Conservation (phyloP, 2,329 filamentous ascomycete genomes). For the Tolypocladium ophioglossoides region DNA sequence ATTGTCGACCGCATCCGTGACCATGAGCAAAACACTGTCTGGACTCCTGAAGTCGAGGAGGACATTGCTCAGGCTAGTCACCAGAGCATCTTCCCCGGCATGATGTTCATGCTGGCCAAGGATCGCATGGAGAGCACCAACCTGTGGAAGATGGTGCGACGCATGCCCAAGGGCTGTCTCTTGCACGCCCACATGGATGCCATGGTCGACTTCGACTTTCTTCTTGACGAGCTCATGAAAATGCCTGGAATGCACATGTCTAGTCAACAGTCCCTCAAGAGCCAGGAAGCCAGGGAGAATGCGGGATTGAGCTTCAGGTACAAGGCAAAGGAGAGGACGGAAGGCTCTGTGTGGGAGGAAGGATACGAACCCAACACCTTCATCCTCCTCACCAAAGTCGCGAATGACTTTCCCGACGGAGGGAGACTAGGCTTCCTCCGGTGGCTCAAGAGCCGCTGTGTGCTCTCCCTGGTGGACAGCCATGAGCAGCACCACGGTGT, state of each 20-base stretch:
- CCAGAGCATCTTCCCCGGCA: slow-evolving; percentile 67
- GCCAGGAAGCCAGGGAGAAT: slow-evolving; percentile 39
- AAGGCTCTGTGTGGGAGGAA: slow-evolving; percentile 52
- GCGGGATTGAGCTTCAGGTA: slow-evolving; percentile 53
- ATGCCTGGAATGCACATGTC: slow-evolving; percentile 68
- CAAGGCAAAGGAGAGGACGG: slow-evolving; percentile 31
- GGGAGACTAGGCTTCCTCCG: slow-evolving; percentile 61
- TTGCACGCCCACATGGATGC: slow-evolving; percentile 85
- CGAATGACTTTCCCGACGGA: slow-evolving; percentile 63
- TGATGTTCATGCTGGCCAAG: slow-evolving; percentile 87
- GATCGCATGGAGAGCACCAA: slow-evolving; percentile 75
- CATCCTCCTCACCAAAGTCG: slow-evolving; percentile 50
- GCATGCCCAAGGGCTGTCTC: slow-evolving; percentile 81
- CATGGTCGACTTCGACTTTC: slow-evolving; percentile 78
- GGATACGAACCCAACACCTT: slow-evolving; percentile 50
- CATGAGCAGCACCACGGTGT: slow-evolving; percentile 74
- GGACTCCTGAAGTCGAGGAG: slow-evolving; percentile 66
- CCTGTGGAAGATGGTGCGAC: slow-evolving; percentile 74
- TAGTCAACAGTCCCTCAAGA: slow-evolving; percentile 44
- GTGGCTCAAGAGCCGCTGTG: slow-evolving; percentile 67
- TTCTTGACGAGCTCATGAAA: slow-evolving; percentile 60
- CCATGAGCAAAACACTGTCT: slow-evolving; percentile 64
- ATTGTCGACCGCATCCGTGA: slow-evolving; percentile 74
- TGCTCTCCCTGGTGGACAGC: slow-evolving; percentile 61
- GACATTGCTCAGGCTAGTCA: slow-evolving; percentile 50